These are phyloP conservation scores for Botryotinia narcissicola DNA, from an alignment of 2,329 filamentous ascomycete species.

Conservation along the genomic window DNA sequence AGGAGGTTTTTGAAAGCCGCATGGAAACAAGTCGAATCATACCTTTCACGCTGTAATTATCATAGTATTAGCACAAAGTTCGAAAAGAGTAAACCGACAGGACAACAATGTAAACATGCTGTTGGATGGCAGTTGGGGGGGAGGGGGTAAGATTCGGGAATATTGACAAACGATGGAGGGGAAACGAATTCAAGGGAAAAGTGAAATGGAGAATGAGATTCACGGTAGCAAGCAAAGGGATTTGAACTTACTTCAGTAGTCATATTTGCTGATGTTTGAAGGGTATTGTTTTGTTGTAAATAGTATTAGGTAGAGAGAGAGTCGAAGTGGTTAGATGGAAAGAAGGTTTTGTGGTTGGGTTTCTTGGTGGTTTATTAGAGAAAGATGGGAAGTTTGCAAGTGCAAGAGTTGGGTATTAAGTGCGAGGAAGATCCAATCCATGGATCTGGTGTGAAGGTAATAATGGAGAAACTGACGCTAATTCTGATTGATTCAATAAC, in stretches of 20 bases:
- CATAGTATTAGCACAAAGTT: constrained; percentile 30
- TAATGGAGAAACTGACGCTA: constrained; percentile 10
- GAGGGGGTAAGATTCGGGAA: constrained; percentile 7
- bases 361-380: constrained; percentile 17
- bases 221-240: constrained; percentile 16
- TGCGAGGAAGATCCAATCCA: constrained; percentile 15
- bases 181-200: constrained; percentile 18
- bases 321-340: constrained; percentile 17
- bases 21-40: constrained; percentile 22
- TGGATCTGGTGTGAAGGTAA: constrained; percentile 14
- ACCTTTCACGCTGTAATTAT: constrained; percentile 39
- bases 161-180: constrained; percentile 15
- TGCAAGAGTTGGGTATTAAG: constrained; percentile 23
- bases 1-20: constrained; percentile 19
- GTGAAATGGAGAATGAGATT: not conserved
- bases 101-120: constrained; percentile 5
- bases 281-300: constrained; percentile 9
- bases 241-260: constrained; percentile 40
- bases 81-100: constrained; percentile 17
- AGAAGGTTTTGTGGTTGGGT: constrained; percentile 3
- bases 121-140: constrained; percentile 28
- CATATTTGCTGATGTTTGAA: constrained; percentile 31
- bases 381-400: constrained; percentile 29
- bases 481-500: constrained; percentile 14
- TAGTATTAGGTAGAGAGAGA: constrained; percentile 22